phyloP scores from a whole-genome alignment of 495 filamentous ascomycete species.

The Xylaria bambusicola region DNA sequence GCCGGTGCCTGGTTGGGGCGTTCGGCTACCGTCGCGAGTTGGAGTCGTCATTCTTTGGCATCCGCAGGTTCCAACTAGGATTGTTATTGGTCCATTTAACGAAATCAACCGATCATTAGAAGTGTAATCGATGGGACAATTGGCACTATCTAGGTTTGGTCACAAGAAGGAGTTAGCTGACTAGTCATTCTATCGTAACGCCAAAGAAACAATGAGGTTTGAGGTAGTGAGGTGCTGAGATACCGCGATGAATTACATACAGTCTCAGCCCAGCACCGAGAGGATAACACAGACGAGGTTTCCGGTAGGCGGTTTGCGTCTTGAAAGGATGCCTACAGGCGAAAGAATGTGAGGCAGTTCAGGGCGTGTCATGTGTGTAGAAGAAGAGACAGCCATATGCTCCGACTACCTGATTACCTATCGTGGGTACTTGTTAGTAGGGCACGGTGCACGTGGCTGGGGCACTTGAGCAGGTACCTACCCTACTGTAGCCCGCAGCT shows the following conservation, averaged over 20 bases:
- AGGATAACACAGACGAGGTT: neutral
- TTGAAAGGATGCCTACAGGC: neutral
- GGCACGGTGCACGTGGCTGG: constrained; percentile 14
- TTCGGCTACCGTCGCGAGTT: constrained; percentile 31
- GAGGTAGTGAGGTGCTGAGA: too few relatives aligned
- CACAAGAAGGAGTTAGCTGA: neutral
- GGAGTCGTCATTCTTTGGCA: constrained; percentile 29
- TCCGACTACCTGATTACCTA: neutral
- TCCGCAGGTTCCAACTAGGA: neutral
- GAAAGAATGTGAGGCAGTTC: neutral
- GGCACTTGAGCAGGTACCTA: neutral
- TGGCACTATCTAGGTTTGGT: neutral
- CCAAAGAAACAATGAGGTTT: neutral
- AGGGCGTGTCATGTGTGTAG: neutral
- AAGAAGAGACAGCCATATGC: constrained; percentile 1
- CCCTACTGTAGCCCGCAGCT: too few relatives aligned
- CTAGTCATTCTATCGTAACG: neutral
- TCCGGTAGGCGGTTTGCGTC: constrained; percentile 2
- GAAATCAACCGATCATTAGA: neutral
- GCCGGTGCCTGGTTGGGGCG: constrained; percentile 27
- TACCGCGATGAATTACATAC: constrained; percentile 3
- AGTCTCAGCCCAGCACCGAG: neutral
- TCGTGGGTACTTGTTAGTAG: neutral
- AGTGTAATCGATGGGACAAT: neutral
- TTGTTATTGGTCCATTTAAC: constrained; percentile 16